These are phyloP conservation scores for Fusarium incarnatum DNA, from an alignment of 2,329 filamentous ascomycete species.

Conservation along the genomic window DNA sequence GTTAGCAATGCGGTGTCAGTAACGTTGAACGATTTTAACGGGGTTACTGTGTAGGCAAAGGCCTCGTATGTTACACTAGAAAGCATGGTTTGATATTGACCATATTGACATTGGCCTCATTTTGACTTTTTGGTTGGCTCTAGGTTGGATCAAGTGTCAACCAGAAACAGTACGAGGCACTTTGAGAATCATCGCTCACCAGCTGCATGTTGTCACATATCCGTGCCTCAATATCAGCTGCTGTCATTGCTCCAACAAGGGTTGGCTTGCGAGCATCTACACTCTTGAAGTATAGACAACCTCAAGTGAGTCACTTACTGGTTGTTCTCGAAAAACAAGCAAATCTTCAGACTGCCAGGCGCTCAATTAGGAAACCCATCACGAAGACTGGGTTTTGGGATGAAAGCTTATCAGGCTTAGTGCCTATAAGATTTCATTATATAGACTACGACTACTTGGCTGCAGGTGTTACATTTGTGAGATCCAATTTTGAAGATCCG, in stretches of 20 bases:
- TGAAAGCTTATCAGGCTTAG: constrained; percentile 13
- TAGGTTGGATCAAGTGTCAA: background rate
- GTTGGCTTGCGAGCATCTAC: constrained; percentile 4
- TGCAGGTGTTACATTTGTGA: constrained; percentile 18
- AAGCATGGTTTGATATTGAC: background rate
- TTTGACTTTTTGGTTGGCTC: background rate
- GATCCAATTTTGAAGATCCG: constrained; percentile 16
- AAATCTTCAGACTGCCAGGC: background rate
- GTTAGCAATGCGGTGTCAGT: background rate
- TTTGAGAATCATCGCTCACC: background rate
- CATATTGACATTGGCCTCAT: background rate
- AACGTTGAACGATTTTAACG: background rate
- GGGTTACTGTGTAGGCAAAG: too few relatives aligned
- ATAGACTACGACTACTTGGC: constrained; percentile 1
- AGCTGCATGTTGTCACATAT: background rate
- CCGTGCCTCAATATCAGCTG: background rate
- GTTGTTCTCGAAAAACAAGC: background rate
- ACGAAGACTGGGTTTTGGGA: background rate
- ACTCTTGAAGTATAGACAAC: background rate
- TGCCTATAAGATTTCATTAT: constrained; percentile 2
- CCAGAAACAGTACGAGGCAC: background rate
- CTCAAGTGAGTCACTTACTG: background rate
- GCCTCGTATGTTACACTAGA: background rate
- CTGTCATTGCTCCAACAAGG: background rate
- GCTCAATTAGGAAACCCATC: background rate